phyloP scores from a whole-genome alignment of 176 grass and related monocot genomes.

The Microstegium vimineum region DNA sequence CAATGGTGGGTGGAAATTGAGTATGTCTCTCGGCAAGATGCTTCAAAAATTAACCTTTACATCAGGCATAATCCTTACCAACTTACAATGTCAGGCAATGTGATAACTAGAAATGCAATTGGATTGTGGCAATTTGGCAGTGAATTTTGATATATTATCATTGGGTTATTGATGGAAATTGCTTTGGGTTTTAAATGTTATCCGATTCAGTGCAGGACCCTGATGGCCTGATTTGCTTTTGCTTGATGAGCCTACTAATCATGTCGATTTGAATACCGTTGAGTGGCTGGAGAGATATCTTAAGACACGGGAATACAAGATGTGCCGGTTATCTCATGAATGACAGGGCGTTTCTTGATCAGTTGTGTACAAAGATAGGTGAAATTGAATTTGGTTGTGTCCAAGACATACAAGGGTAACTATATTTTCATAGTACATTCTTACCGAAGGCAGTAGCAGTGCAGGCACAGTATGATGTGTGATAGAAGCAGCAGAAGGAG shows the following conservation, averaged over 20 bases:
- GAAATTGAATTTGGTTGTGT: conserved; percentile 95
- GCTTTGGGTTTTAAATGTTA: neutral
- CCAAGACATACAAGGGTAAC: conserved; percentile 84
- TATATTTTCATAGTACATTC: conserved; percentile 87
- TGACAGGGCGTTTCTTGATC: conserved; percentile 95
- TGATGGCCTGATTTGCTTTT: conserved; percentile 87
- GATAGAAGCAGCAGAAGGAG: conserved; percentile 99
- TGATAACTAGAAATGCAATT: neutral
- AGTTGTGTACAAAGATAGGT: conserved; percentile 84
- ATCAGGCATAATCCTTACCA: neutral
- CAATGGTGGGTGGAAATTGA: conserved; percentile 93
- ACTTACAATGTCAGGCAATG: neutral
- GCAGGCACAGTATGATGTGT: conserved; percentile 68
- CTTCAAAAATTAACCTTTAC: conserved; percentile 37
- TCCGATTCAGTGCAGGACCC: conserved; percentile 63
- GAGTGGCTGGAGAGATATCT: conserved; percentile 96
- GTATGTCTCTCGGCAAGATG: conserved; percentile 97
- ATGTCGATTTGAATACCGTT: conserved; percentile 91
- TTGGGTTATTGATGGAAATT: neutral
- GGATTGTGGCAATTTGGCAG: neutral
- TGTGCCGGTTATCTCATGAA: conserved; percentile 96
- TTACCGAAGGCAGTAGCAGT: conserved; percentile 69
- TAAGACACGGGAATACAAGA: conserved; percentile 67
- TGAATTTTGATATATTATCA: neutral
- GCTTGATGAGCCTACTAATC: conserved; percentile 96